Evolutionary conservation across 164 flowering plant species (phyloP).

Genomic region (Stephania japonica): DNA sequence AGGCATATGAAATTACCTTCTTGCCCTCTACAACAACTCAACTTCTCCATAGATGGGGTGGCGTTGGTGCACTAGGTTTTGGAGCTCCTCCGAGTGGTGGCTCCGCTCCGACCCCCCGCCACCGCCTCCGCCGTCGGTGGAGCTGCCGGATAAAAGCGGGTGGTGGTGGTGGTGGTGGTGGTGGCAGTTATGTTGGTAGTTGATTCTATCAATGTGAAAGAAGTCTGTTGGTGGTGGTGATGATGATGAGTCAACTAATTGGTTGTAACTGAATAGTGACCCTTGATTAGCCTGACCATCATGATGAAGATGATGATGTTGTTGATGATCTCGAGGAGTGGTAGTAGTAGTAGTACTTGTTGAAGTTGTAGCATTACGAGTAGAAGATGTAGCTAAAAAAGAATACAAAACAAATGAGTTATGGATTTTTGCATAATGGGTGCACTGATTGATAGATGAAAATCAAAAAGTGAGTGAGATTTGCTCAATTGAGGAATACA

Average conservation of each 20-base stretch:
- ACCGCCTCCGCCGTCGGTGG: not conserved
- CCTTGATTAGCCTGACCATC: too few species aligned
- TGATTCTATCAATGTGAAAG: constrained; percentile 5
- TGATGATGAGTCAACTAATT: not conserved
- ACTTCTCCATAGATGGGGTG: constrained; percentile 22
- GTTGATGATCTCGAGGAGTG: not conserved
- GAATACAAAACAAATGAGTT: too few species aligned
- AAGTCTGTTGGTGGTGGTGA: constrained; percentile 9
- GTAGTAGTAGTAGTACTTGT: not conserved
- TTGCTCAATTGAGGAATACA: not conserved
- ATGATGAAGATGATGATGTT: constrained; percentile 4
- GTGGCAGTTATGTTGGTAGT: not conserved
- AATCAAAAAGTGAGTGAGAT: too few species aligned
- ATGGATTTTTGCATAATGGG: too few species aligned
- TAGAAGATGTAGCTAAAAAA: constrained; percentile 3
- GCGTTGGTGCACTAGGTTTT: constrained; percentile 15
- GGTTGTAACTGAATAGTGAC: not conserved
- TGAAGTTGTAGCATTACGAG: not conserved
- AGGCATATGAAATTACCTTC: not conserved
- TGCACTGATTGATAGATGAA: too few species aligned
- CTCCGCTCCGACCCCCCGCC: constrained; percentile 1
- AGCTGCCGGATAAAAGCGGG: not conserved
- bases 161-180: not conserved
- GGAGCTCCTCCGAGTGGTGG: constrained; percentile 18
- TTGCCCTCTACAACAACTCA: constrained; percentile 14